Base-by-base conservation (phyloP, 2,329 filamentous ascomycete species). In the Aureobasidium sp. region DNA sequence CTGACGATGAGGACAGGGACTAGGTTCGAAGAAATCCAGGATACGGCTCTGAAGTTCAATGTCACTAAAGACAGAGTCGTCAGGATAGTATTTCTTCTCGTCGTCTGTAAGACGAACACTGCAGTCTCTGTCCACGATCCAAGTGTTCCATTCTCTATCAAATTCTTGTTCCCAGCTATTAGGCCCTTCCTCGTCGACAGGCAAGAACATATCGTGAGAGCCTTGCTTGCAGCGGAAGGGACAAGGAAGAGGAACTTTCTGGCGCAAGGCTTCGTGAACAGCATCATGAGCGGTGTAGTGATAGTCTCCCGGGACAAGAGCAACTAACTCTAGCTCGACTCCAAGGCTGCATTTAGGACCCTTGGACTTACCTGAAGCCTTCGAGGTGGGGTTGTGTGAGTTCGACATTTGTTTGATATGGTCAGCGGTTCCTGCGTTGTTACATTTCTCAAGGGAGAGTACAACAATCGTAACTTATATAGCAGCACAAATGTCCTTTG, bases 241-340 rank as follows among this genome's bases (percentile, higher is more conserved):
- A 19, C 48, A 40, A 17, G 35, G 24, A 19, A 40, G 22, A 4
- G 17, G 16, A 10, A 34, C 27, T 3, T 4, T 7, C 19, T 40
- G 17, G 3, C 8, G 8, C 3, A 40, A 19, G 19, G 12, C 10
- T 6, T 34, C 32, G 4, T 25, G 21, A 4, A 51, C 27, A 14
- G 19, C 8, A 2, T 24, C 17, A 16, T 40, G 25, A 17, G 37
- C 6, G 11, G 27, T 8, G 3, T 7, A 40, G 0, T 25, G 6
- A 7, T 16, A 14, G 2, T 14, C 12, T 11, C 14, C 48, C 24
- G 35, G 37, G 6, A 21, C 37, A 14, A 51, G 6, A 5, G 38
- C 48, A 37, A 51, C 12, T 11, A 51, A 51, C n/a, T 51, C 37
- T 6, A 51, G 6, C 19, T 51, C 48, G 1, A 51, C 32, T 12